phyloP scores from a whole-genome alignment of 2,329 filamentous ascomycete genomes.

The Ilyonectria mors-panacis region DNA sequence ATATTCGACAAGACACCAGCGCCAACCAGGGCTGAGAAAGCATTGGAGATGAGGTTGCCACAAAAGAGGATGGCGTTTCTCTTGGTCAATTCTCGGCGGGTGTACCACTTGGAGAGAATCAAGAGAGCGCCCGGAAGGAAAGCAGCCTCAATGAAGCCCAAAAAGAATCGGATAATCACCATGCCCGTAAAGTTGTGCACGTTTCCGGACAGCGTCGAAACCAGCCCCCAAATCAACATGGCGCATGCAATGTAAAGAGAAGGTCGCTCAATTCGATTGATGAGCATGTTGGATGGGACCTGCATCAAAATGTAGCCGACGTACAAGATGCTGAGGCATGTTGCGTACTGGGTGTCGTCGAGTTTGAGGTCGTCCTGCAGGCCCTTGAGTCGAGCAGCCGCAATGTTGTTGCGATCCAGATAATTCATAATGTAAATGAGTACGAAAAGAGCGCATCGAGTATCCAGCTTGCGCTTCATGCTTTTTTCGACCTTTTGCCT shows the following conservation, averaged over 20 bases:
- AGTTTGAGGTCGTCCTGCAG: slow-evolving; percentile 73
- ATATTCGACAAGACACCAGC: slow-evolving; percentile 73
- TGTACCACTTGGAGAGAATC: slow-evolving; percentile 78
- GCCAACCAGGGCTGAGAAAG: slow-evolving; percentile 72
- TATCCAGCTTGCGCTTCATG: slow-evolving; percentile 79
- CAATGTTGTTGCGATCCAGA: slow-evolving; percentile 78
- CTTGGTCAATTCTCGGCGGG: slow-evolving; percentile 68
- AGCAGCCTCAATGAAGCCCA: slow-evolving; percentile 75
- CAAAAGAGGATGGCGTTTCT: slow-evolving; percentile 72
- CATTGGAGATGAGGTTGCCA: slow-evolving; percentile 72
- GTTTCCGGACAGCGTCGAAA: slow-evolving; percentile 70
- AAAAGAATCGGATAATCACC: slow-evolving; percentile 70
- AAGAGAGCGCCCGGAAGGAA: slow-evolving; percentile 76
- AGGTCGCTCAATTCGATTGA: slow-evolving; percentile 67
- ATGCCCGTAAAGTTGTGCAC: slow-evolving; percentile 68
- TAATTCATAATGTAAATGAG: slow-evolving; percentile 85
- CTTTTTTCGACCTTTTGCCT: slow-evolving; percentile 72
- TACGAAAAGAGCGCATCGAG: slow-evolving; percentile 77
- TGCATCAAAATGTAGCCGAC: slow-evolving; percentile 78
- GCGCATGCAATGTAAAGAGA: slow-evolving; percentile 66
- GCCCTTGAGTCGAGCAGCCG: slow-evolving; percentile 75
- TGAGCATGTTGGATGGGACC: slow-evolving; percentile 70
- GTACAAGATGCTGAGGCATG: slow-evolving; percentile 75
- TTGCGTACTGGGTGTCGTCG: slow-evolving; percentile 72
- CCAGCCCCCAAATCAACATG: slow-evolving; percentile 73